phyloP scores from a whole-genome alignment of 495 filamentous ascomycete species.

The Lophiostoma macrostomum region DNA sequence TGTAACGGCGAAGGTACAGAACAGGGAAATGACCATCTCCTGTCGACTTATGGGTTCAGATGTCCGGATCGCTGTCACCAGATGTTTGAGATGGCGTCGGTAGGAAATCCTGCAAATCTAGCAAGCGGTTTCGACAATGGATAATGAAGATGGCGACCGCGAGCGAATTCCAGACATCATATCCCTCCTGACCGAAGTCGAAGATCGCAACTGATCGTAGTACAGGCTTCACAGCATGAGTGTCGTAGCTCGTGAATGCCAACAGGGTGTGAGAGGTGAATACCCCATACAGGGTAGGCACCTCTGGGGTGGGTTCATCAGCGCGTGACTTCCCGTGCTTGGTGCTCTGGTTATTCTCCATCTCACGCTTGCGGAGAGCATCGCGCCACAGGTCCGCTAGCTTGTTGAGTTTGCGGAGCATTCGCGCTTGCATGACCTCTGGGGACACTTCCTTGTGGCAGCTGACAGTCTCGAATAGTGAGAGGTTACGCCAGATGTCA shows the following conservation, averaged over 20 bases:
- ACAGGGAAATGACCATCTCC: too few species aligned
- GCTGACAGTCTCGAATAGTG: conserved; percentile 33
- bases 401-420: conserved; percentile 25
- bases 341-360: conserved; percentile 20
- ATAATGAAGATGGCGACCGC: conserved; percentile 40
- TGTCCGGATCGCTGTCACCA: conserved; percentile 20
- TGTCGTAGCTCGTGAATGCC: conserved; percentile 36
- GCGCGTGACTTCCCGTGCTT: not conserved
- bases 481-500: conserved; percentile 25
- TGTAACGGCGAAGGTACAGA: conserved; percentile 1
- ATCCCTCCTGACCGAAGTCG: conserved; percentile 33
- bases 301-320: conserved; percentile 7
- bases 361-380: conserved; percentile 27
- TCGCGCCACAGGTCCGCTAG: conserved; percentile 25
- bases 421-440: conserved; percentile 13
- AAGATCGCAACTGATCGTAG: conserved; percentile 37
- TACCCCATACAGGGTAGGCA: conserved; percentile 41
- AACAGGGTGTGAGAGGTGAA: conserved; percentile 36
- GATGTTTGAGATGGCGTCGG: not conserved
- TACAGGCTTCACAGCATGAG: conserved; percentile 2
- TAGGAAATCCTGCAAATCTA: conserved; percentile 22
- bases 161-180: conserved; percentile 43
- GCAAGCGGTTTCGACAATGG: conserved; percentile 36
- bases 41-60: too few species aligned
- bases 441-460: conserved; percentile 16